These are phyloP conservation scores for Cyclotella choctawhatcheeana DNA, from an alignment of 108 stramenopile species.

Conservation along the genomic window DNA sequence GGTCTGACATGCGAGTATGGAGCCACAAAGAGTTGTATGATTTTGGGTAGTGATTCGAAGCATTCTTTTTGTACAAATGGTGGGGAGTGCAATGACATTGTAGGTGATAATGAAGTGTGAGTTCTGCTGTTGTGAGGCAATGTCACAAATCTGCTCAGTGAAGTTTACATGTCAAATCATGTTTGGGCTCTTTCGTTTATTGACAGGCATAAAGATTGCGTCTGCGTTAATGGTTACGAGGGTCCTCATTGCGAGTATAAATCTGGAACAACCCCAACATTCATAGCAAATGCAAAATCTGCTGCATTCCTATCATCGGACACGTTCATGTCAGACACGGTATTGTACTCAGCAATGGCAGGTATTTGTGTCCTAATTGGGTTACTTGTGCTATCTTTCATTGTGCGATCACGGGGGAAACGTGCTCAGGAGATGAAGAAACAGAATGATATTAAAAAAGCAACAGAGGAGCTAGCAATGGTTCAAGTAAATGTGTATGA, in stretches of 20 bases:
- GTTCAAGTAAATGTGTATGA: slow-evolving; percentile 14
- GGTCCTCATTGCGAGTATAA: slow-evolving; percentile 47
- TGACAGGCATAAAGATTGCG: slow-evolving; percentile 36
- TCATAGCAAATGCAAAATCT: neutral
- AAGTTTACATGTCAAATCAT: no score
- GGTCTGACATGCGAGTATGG: slow-evolving; percentile 55
- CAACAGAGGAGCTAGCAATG: slow-evolving; percentile 44
- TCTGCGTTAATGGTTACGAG: slow-evolving; percentile 33
- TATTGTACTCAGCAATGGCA: slow-evolving; percentile 23
- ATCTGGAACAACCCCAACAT: slow-evolving; percentile 21
- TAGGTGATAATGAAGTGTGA: slow-evolving; percentile 38
- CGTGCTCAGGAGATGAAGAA: slow-evolving; percentile 13
- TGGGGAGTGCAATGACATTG: slow-evolving; percentile 50
- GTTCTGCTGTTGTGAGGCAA: neutral
- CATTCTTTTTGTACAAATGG: slow-evolving; percentile 72
- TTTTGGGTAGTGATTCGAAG: slow-evolving; percentile 31
- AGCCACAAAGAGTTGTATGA: slow-evolving; percentile 56
- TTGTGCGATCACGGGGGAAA: slow-evolving; percentile 23
- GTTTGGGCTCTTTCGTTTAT: no score
- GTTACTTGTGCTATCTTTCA: slow-evolving; percentile 19
- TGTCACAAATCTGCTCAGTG: no score
- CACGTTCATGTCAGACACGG: neutral
- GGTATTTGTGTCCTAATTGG: slow-evolving; percentile 20
- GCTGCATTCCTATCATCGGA: neutral
- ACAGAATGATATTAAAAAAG: slow-evolving; percentile 32